These are phyloP conservation scores for Candida sojae DNA, from an alignment of 1,139 yeast species.

Conservation along the genomic window DNA sequence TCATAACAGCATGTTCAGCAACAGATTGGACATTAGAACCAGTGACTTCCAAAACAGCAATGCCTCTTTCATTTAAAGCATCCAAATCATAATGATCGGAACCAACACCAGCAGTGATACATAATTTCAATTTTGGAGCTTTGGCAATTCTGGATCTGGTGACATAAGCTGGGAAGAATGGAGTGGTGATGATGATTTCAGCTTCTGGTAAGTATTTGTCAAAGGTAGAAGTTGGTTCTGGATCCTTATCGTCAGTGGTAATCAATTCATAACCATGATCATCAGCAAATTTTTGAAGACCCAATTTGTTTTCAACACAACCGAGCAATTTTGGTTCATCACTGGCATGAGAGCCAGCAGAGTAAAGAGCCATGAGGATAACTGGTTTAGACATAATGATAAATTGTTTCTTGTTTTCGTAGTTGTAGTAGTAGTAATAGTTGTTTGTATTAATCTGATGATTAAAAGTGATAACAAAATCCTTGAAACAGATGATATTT, in stretches of 20 bases:
- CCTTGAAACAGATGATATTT: too few relatives aligned
- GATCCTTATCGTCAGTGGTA: constrained; percentile 71
- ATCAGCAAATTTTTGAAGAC: constrained; percentile 50
- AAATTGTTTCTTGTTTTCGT: background rate
- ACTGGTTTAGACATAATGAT: constrained; percentile 27
- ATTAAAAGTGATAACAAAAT: constrained; percentile 25
- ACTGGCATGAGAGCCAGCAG: constrained; percentile 24
- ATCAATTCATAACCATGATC: constrained; percentile 67
- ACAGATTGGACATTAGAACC: too few relatives aligned
- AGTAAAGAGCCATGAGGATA: constrained; percentile 57
- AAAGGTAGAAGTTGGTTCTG: constrained; percentile 52
- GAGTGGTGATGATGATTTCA: constrained; percentile 77
- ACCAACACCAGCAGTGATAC: too few relatives aligned
- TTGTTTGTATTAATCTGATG: constrained; percentile 29
- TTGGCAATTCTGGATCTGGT: constrained; percentile 63
- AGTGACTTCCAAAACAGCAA: too few relatives aligned
- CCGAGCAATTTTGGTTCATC: too few relatives aligned
- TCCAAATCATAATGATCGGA: too few relatives aligned
- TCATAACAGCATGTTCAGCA: constrained; percentile 80
- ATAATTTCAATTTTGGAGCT: constrained; percentile 52
- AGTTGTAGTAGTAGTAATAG: background rate
- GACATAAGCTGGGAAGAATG: constrained; percentile 82
- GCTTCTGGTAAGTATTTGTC: constrained; percentile 71
- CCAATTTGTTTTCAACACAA: too few relatives aligned
- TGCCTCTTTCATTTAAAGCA: too few relatives aligned